Evolutionary conservation across 225 moss, liverwort and hornwort genomes (phyloP).

Genomic region (Pseudoscleropodium purum): DNA sequence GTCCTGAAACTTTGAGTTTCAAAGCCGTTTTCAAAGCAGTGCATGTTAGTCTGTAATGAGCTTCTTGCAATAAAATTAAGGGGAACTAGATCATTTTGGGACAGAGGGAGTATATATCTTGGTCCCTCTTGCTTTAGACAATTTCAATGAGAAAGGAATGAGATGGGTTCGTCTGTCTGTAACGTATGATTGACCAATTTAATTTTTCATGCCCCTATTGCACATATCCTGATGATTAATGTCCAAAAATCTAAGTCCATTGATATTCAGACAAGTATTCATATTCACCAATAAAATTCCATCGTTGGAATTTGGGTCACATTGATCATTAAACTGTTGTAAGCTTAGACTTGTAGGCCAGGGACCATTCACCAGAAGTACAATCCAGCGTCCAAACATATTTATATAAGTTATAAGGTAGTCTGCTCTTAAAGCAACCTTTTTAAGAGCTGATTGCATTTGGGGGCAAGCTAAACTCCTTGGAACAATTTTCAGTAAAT

Average conservation of each 20-base stretch:
- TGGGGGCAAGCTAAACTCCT: no score
- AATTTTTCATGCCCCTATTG: not conserved
- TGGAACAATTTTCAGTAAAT: no score
- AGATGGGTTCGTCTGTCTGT: not conserved
- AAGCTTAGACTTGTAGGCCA: not conserved
- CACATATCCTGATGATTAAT: not conserved
- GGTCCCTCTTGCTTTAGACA: rapidly evolving
- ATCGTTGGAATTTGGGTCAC: not conserved
- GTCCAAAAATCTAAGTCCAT: not conserved
- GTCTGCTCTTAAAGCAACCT: no score
- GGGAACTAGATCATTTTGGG: not conserved
- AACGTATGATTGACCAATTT: not conserved
- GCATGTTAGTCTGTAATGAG: not conserved
- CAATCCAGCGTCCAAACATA: not conserved
- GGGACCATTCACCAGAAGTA: not conserved
- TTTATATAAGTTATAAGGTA: no score
- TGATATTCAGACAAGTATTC: not conserved
- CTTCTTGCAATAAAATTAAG: not conserved
- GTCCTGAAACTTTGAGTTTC: not conserved
- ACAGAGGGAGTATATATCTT: not conserved
- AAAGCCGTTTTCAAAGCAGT: not conserved
- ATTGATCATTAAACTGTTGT: not conserved
- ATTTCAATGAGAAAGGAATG: not conserved
- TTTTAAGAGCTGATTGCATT: no score
- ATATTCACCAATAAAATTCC: not conserved